Conservation (phyloP, 2,329 filamentous ascomycete species). For the Talaromyces verruculosus region DNA sequence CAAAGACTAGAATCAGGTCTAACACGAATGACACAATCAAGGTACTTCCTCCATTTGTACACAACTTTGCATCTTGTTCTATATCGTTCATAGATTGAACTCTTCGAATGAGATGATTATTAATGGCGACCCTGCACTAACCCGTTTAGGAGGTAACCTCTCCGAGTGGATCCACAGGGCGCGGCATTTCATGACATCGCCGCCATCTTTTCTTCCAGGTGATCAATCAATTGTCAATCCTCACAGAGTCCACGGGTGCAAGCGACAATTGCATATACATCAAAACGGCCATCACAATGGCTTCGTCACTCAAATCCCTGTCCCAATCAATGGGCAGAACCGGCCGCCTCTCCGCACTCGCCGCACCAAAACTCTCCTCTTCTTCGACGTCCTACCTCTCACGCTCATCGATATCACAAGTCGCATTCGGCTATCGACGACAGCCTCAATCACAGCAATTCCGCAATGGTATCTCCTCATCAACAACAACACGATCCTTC, state of each 20-base stretch:
- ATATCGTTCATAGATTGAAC: neutral
- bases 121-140: constrained; percentile 1
- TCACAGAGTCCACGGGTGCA: neutral
- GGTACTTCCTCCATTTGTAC: neutral
- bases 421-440: neutral
- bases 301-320: neutral
- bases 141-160: neutral
- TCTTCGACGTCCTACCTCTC: neutral
- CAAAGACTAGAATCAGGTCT: neutral
- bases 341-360: neutral
- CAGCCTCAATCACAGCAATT: neutral
- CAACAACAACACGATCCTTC: constrained; percentile 27
- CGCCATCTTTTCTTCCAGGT: neutral
- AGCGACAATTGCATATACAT: neutral
- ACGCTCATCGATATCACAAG: constrained; percentile 4
- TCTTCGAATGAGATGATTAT: neutral
- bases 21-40: neutral
- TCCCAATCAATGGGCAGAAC: constrained; percentile 11
- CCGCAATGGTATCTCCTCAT: neutral
- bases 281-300: neutral
- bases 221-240: neutral
- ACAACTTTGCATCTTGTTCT: neutral
- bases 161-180: constrained; percentile 2
- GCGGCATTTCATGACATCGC: constrained; percentile 12
- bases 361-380: constrained; percentile 6